Evolutionary conservation across 2,329 filamentous ascomycete species (phyloP).

Genomic region (Penicillium concentricum): DNA sequence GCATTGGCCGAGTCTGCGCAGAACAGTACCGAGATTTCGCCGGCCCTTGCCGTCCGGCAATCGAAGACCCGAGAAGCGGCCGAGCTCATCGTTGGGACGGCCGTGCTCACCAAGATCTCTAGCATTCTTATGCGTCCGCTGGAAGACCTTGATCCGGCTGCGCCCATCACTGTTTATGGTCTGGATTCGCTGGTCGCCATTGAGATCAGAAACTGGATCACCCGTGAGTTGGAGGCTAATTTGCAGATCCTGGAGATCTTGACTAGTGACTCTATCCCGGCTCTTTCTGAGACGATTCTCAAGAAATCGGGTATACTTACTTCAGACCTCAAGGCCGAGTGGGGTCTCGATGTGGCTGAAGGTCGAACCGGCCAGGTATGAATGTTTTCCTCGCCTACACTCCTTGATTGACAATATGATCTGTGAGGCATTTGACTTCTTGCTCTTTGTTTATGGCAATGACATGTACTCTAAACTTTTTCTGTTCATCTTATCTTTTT

Average conservation of each 20-base stretch:
- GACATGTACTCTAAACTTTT: neutral
- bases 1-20: conserved; percentile 6
- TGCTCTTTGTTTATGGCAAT: neutral
- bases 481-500: neutral
- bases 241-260: conserved; percentile 30
- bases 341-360: conserved; percentile 15
- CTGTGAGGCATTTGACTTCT: neutral
- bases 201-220: conserved; percentile 33
- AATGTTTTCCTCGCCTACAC: neutral
- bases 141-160: conserved; percentile 20
- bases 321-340: conserved; percentile 17
- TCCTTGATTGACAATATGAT: neutral
- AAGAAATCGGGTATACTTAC: conserved; percentile 21
- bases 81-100: conserved; percentile 6
- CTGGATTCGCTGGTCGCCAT: conserved; percentile 32
- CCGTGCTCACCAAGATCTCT: conserved; percentile 19
- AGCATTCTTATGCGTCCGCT: conserved; percentile 23
- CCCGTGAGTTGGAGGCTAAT: conserved; percentile 22
- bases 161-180: conserved; percentile 24
- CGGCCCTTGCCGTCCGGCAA: conserved; percentile 18
- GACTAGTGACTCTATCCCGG: conserved; percentile 19
- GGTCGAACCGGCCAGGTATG: conserved; percentile 1
- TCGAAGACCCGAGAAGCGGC: conserved; percentile 10
- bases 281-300: conserved; percentile 24
- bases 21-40: conserved; percentile 10